A percentile compares a stretch with the other conserved stretches of the same genome.
Conservation (phyloP, 768 basidiomycete species). For the Suillus subaureus region DNA sequence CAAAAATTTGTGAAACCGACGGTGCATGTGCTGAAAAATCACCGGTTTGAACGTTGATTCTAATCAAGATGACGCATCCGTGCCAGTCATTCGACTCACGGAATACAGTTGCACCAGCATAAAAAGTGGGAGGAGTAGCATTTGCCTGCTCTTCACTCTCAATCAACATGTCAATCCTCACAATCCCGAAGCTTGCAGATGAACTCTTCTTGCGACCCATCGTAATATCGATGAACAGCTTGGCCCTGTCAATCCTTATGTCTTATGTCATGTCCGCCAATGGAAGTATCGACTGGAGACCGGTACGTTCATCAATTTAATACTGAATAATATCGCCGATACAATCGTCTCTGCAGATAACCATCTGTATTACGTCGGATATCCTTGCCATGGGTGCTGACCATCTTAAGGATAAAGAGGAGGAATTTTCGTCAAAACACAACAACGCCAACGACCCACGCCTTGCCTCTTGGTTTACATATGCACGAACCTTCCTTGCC, state of each 20-base stretch:
- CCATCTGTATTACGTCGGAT: background rate
- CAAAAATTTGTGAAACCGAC: no score
- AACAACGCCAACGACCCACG: background rate
- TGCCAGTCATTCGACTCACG: background rate
- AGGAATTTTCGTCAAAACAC: background rate
- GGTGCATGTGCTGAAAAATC: no score
- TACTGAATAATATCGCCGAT: background rate
- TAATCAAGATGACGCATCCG: no score
- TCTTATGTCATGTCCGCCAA: background rate
- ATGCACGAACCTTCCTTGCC: background rate
- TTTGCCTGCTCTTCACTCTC: background rate
- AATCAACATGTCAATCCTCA: background rate
- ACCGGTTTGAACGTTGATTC: no score
- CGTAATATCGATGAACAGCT: background rate
- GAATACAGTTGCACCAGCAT: background rate
- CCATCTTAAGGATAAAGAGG: background rate
- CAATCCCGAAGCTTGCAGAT: background rate
- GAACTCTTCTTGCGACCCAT: background rate
- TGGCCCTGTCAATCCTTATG: background rate
- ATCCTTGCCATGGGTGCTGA: background rate
- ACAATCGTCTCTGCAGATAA: background rate
- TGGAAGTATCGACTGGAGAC: background rate
- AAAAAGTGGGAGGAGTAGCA: background rate
- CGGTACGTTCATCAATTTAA: background rate
- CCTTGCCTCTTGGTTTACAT: background rate